Evolutionary conservation across 1,139 yeast genomes (phyloP), one percentile per base, ranked within the genome.

Genomic region (Kurtzmaniella quercitrusa): DNA sequence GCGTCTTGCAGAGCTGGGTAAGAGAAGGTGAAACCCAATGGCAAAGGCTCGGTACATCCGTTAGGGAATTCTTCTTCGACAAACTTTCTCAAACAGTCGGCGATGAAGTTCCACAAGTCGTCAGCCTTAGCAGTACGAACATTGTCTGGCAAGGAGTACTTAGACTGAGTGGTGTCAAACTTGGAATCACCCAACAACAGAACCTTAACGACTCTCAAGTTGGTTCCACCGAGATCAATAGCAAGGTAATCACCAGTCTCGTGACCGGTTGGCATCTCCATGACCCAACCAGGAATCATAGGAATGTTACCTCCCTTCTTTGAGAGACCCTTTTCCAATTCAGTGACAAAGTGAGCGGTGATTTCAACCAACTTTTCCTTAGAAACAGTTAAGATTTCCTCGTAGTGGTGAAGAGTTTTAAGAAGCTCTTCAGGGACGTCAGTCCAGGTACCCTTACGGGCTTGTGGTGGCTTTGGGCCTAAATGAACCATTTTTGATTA

Each of bases 251-350:
- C 83, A 51, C 98, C 98, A 38, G 74, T 76, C 66, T 93, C 98
- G 52, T 80, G 68, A 55, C 98, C 98, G 39, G 94, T 84, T 48
- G 98, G 98, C 73, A 73, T 84, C 57, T 86, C 95, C 78, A 88
- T 74, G 43, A 91, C 97, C 97, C 97, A 91, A 49, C 95, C 88
- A 37, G 95, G 95, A 59, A 85, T 88, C 98, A 91, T 93, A 46
- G 98, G 98, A 58, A 88, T 86, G 63, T 84, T 84, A 45, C 94
- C 93, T 39, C 94, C 94, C 41, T 68, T 56, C 60, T 80, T 79
- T 45, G 88, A 75, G 50, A 87, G 74, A 42, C 95, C 95, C 65
- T 85, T 86, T 47, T 82, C 79, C 57, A 93, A 79, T 68, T 93
- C 98, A 34, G 54, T 47, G 40, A 69, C 55, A 52, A 65, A 73